Base-by-base conservation (phyloP, 2,329 filamentous ascomycete species). In the Penicillium sp. region DNA sequence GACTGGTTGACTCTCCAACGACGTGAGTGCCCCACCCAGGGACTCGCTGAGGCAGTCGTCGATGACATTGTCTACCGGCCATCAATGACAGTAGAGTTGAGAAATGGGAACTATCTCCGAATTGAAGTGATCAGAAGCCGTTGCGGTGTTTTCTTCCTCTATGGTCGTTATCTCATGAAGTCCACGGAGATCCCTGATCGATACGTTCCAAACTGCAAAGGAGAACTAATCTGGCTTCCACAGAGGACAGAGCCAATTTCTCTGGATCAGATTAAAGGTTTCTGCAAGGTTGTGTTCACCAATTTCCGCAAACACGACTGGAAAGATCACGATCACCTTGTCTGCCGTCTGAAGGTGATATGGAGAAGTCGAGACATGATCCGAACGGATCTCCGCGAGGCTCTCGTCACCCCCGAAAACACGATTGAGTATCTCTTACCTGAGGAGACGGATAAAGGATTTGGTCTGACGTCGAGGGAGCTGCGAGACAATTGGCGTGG, bases 281-380 rank as follows among this genome's bases (percentile, higher is more conserved):
- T 70, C 5, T 63, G 78, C 0, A 56, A 56, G 0, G 59, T 86
- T 0, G 54, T 70, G 0, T 60, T 74, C 2, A 86, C 82, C 0
- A 87, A 86, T 42, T 58, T 69, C 0, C 50, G 59, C 0, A 40
- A 29, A 13, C 8, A 6, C 39, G 42, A 54, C 9, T 31, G 50
- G 23, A 13, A 34, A 57, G 0, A 64, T 67, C 33, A 56, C 62
- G 1, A 51, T 0, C 54, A 60, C 2, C 37, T 69, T 1, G 63
- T 51, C 21, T 68, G 62, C 31, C 59, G 67, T 0, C 29, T 63
- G 10, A 68, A 62, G 30, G 53, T 59, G 21, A 51, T 39, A 1
- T 6, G 14, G 4, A 9, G 25, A 6, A n/a, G 4, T 27, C 34
- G 44, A 7, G 43, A 16, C 10, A 4, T 31, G 11, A 30, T 11